Percentiles rank a stretch among this genome's conserved stretches.
phyloP scores from a whole-genome alignment of 2,329 filamentous ascomycete species.

The Pleomassaria siparia region DNA sequence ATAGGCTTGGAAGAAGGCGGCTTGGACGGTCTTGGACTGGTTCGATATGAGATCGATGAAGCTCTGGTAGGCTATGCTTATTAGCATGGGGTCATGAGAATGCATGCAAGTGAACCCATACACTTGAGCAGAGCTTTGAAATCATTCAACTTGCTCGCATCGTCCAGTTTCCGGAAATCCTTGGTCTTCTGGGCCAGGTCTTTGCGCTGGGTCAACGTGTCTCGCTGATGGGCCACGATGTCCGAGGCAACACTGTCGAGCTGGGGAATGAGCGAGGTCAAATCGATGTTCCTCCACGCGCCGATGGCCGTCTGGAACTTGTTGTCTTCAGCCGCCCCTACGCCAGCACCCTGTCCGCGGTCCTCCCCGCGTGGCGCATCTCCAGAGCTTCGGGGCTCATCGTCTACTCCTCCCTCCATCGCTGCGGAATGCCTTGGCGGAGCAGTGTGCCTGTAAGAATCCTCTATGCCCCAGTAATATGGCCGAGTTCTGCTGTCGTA shows the following conservation, averaged over 20 bases:
- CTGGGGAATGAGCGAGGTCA: conserved; percentile 78
- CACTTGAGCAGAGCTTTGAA: conserved; percentile 89
- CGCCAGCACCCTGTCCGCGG: conserved; percentile 5
- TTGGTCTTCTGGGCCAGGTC: conserved; percentile 99
- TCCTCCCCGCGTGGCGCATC: conserved; percentile 22
- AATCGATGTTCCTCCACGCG: conserved; percentile 91
- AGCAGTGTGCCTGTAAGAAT: not conserved
- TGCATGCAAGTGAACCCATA: conserved; percentile 36
- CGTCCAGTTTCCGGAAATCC: conserved; percentile 92
- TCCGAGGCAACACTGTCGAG: conserved; percentile 95
- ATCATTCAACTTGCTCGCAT: conserved; percentile 81
- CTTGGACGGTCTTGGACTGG: conserved; percentile 91
- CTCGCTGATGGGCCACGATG: conserved; percentile 87
- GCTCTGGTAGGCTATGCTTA: conserved; percentile 79
- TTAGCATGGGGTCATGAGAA: conserved; percentile 18
- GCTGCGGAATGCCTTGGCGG: not conserved
- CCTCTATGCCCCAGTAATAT: not conserved
- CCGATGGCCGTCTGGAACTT: conserved; percentile 97
- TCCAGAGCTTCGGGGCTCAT: conserved; percentile 24
- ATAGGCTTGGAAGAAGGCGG: conserved; percentile 89
- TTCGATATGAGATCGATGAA: conserved; percentile 97
- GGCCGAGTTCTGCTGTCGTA: not conserved
- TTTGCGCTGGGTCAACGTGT: conserved; percentile 94
- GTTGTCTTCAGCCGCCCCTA: conserved; percentile 61
- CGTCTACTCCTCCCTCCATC: conserved; percentile 41